Evolutionary conservation across 352 stramenopile genomes (phyloP), one percentile per base, ranked within the genome.

Genomic region (Globisporangium alternatum): DNA sequence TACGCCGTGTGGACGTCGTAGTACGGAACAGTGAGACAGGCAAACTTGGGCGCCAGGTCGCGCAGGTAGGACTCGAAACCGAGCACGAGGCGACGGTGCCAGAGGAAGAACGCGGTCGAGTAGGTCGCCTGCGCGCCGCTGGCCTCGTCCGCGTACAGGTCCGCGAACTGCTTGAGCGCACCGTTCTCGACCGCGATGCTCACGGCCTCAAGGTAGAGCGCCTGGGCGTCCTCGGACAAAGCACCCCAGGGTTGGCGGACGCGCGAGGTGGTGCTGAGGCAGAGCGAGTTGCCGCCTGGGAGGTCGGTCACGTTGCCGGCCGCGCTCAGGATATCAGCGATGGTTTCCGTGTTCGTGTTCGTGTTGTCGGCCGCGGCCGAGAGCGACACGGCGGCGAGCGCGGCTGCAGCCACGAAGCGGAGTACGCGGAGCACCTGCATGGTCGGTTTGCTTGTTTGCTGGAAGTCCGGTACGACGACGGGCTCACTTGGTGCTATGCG

Each of bases 1-100:
- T 88, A 90, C 21, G 77, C 81, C 60, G 79, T 84, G 69, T 88
- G 77, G 28, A 90, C 76, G 63, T 93, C 84, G 60, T 86, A 93
- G 80, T 88, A 93, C n/a, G 82, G 84, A 22, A 93, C 44, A 19
- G 84, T 91, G 25, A 93, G 48, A 54, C 84, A 93, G 4, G 73
- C 76, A 52, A 81, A 93, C 56, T 80, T 74, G 21, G 72, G 56
- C 56, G 74, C 75, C 25, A 89, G 65, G 45, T 75, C 71, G n/a
- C 84, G 84, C 49, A 93, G 51, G 43, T 88, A 87, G 13, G 70
- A 78, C 60, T 93, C 84, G 64, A 81, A 89, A 10, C 73, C 84
- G 10, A 91, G 65, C 28, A 93, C 66, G 28, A 89, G 65, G 13
- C 78, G 75, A 9, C 82, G 78, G 69, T 91, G 80, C 84, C 82